Conservation (phyloP, 805 yeast genomes). For the Candida boidinii region DNA sequence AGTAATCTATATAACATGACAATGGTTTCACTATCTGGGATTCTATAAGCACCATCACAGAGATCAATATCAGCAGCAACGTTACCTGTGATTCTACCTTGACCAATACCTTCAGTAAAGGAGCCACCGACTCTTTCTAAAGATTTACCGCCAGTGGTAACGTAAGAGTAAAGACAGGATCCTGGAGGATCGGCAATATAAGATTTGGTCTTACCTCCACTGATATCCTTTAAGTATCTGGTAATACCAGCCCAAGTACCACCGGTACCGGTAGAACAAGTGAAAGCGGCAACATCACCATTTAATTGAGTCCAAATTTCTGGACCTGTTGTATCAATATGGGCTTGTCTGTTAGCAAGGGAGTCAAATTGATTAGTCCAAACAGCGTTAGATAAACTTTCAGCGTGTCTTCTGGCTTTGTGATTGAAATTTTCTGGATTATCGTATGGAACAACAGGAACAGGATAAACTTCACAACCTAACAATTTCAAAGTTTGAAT, state of each 20-base stretch:
- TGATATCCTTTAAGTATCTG: conserved; percentile 65
- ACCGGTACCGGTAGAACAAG: conserved; percentile 90
- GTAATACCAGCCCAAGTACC: conserved; percentile 88
- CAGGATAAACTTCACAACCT: conserved; percentile 85
- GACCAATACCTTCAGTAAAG: conserved; percentile 95
- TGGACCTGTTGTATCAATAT: conserved; percentile 85
- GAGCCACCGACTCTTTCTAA: conserved; percentile 73
- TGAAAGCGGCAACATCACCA: conserved; percentile 75
- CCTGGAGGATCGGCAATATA: conserved; percentile 94
- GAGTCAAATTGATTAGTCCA: conserved; percentile 95
- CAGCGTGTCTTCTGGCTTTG: conserved; percentile 82
- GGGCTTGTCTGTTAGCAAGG: conserved; percentile 81
- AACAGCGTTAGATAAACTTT: conserved; percentile 63
- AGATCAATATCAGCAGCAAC: conserved; percentile 62
- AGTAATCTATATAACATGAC: conserved; percentile 75
- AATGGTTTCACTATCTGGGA: conserved; percentile 75
- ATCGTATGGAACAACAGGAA: conserved; percentile 76
- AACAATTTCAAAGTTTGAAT: conserved; percentile 64
- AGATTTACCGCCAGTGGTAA: conserved; percentile 59
- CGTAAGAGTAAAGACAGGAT: conserved; percentile 71
- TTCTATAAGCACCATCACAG: conserved; percentile 72
- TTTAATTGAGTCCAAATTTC: conserved; percentile 82
- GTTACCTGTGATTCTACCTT: conserved; percentile 85
- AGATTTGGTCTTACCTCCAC: conserved; percentile 61
- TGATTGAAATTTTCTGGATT: conserved; percentile 84